A percentile compares a stretch with the other conserved stretches of the same genome.
These are phyloP conservation scores for Ustilago trichophora DNA, from an alignment of 1,284 basidiomycete species.

Conservation along the genomic window DNA sequence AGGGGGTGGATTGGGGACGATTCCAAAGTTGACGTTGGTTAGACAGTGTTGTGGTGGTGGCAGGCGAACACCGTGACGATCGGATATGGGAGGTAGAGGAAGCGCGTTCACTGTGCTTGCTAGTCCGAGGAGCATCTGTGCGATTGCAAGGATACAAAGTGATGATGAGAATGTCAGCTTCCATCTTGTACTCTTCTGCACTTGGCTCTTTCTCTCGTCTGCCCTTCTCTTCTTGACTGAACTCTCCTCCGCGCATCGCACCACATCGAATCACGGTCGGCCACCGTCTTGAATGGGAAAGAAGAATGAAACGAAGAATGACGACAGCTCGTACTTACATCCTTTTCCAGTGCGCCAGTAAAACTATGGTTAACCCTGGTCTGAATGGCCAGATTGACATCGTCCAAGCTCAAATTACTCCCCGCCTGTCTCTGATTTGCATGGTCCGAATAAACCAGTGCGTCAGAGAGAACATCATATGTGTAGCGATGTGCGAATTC, in stretches of 20 bases:
- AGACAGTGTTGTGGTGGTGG: conserved; percentile 84
- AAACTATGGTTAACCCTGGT: conserved; percentile 93
- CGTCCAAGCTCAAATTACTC: conserved; percentile 76
- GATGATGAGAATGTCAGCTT: background rate
- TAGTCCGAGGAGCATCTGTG: conserved; percentile 84
- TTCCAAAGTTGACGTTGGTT: conserved; percentile 88
- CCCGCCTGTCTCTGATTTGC: conserved; percentile 69
- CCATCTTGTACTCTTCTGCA: background rate
- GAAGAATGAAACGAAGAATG: too few species aligned
- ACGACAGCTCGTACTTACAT: too few species aligned
- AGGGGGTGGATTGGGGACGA: conserved; percentile 85
- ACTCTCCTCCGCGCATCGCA: too few species aligned
- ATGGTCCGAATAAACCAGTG: conserved; percentile 92
- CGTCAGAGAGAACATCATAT: conserved; percentile 86
- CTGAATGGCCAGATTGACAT: conserved; percentile 89
- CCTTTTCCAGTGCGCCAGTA: conserved; percentile 90
- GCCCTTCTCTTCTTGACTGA: too few species aligned
- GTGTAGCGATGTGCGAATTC: conserved; percentile 97
- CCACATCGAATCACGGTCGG: too few species aligned
- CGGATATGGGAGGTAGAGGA: conserved; percentile 89
- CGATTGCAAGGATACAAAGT: background rate
- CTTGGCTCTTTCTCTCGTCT: too few species aligned
- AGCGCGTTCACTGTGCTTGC: conserved; percentile 89
- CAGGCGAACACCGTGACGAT: conserved; percentile 90
- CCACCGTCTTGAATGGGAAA: background rate